Evolutionary conservation across 2,329 filamentous ascomycete species (phyloP).

Genomic region (Biscogniauxia sp.): DNA sequence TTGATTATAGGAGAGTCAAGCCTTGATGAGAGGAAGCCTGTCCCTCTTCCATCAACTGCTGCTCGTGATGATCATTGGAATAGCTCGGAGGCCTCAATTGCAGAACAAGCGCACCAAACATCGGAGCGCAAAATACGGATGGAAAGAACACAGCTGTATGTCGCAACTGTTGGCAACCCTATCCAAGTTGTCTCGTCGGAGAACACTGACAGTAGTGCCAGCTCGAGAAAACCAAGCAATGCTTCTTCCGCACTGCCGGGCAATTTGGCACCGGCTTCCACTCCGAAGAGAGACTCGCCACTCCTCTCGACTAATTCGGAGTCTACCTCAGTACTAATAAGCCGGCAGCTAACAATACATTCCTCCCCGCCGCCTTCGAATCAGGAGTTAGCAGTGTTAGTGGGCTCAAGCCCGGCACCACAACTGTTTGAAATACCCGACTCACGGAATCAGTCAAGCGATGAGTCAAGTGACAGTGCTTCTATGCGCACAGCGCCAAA

Average conservation of each 20-base stretch:
- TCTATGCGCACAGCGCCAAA: not conserved
- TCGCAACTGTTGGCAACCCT: constrained; percentile 6
- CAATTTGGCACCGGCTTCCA: not conserved
- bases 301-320: constrained; percentile 18
- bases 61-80: not conserved
- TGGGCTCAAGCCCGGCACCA: constrained; percentile 22
- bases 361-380: constrained; percentile 19
- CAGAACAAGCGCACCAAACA: not conserved
- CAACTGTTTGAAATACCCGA: not conserved
- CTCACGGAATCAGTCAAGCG: not conserved
- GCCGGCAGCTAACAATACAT: constrained; percentile 16
- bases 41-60: not conserved
- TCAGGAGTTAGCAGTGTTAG: constrained; percentile 21
- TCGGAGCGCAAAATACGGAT: constrained; percentile 5
- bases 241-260: not conserved
- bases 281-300: not conserved
- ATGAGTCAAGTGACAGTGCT: constrained; percentile 11
- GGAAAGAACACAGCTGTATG: constrained; percentile 16
- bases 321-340: constrained; percentile 21
- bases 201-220: not conserved
- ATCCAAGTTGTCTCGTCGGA: not conserved
- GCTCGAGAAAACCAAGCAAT: not conserved
- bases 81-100: not conserved
- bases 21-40: not conserved
- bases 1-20: not conserved